Evolutionary conservation across 345 rosid genomes (phyloP), one percentile per base, ranked within the genome.

Genomic region (Reutealis trisperma): DNA sequence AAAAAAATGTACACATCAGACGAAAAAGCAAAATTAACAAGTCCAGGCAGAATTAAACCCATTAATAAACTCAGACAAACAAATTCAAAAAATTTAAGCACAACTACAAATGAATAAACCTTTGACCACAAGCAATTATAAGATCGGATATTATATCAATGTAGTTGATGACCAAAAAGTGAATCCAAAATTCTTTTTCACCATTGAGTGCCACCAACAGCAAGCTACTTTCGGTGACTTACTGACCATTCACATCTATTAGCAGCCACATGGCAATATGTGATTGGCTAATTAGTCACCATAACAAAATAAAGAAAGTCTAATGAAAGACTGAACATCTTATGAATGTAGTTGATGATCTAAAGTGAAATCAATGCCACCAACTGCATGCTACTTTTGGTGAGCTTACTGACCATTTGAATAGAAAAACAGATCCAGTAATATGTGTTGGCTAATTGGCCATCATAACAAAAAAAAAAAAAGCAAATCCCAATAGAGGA

Each of bases 361-460:
- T 51, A 80, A 30, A 67, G 63, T 51, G 79, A 76, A 78, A 71
- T 24, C 67, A 72, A n/a, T 78, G 85, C 82, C 78, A 82, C 16
- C 70, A 83, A 75, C 79, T 72, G 25, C 42, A 41, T 19, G 72
- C 0, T 71, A 42, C 8, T 84, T 19, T 87, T 52, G 85, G 88
- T 81, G 86, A 81, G 70, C 81, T 64, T 84, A 85, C 81, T 83
- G 88, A 86, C 84, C 84, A 86, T 83, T 82, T 85, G 77, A 84
- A 84, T 81, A 76, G 75, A 75, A 52, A 27, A 78, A 54, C 45
- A 78, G 71, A 67, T 55, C 57, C 41, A 68, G 74, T 82, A 60
- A 60, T 63, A 79, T 75, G 79, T 79, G 84, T 69, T 81, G 82
- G 84, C 87, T 79, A 84, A 86, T 83, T 85, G 73, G 78, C 77